Base-by-base conservation (phyloP, 345 rosid genomes). In the Crucihimalaya himalaica region DNA sequence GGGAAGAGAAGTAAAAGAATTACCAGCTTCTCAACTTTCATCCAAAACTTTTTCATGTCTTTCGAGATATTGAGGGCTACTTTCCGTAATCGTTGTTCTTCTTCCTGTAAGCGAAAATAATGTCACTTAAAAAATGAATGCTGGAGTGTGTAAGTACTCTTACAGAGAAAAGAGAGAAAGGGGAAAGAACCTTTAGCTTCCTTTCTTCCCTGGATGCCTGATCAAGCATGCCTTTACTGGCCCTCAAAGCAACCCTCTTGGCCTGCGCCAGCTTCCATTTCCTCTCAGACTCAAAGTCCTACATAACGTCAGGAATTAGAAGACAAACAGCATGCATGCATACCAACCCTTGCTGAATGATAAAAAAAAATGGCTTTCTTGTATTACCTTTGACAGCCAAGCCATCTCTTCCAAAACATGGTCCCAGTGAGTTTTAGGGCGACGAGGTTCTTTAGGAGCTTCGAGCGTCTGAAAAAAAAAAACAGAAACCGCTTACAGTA, bases 261-360 rank as follows among this genome's bases (percentile, higher is more conserved):
- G 99, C 99, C 76, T 89, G 97, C 61, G 88, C 80, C 82, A 96
- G 71, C 82, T 96, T 96, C 99, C 99, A 96, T 78, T 96, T 96
- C 83, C 99, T 87, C 86, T 96, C 99, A 34, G 96, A 84, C 88
- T 90, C 97, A 70, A 96, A 96, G 73, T 96, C 99, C 99, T 96
- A 88, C 67, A 73, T 54, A 45, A n/a, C 6, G 11, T 37, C 21
- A 65, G 57, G 45, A 31, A 37, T 86, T 55, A 82, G 80, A 63
- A 85, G 21, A 48, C 53, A 54, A 78, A 31, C 70, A 34, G 8
- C 54, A 73, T 42, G 65, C 69, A 77, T 66, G 65, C 69, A 39
- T 4, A 61, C 37, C 5, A 42, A 53, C 25, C 29, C 16, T 64
- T 21, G 39, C 5, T 10, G 12, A 76, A 47, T 5, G 18, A 45